These are phyloP conservation scores for Musa balbisiana DNA, from an alignment of 202 grass and related monocot species.

Conservation along the genomic window DNA sequence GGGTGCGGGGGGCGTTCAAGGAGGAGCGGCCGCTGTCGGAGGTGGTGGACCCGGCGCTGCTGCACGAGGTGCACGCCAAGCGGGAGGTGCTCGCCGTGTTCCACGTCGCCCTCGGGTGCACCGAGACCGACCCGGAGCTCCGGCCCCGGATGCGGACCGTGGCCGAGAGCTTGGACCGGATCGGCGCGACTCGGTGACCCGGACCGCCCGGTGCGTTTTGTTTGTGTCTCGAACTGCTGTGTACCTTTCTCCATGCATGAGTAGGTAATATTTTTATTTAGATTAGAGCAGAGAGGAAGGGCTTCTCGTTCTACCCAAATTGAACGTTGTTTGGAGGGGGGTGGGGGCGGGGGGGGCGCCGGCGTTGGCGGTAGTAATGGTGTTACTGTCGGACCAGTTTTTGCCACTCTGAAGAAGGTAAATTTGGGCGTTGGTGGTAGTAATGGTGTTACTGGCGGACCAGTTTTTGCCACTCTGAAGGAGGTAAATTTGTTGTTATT, in stretches of 20 bases:
- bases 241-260: not conserved
- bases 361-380: too few species aligned
- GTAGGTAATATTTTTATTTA: not conserved
- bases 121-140: conserved; percentile 70
- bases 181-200: conserved; percentile 4
- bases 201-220: not conserved
- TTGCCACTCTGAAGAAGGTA: too few species aligned
- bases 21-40: conserved; percentile 93
- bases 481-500: too few species aligned
- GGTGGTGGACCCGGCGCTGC: conserved; percentile 84
- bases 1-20: conserved; percentile 82
- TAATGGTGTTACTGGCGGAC: too few species aligned
- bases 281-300: too few species aligned
- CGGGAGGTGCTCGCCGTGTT: conserved; percentile 90
- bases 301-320: too few species aligned
- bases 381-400: too few species aligned
- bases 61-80: conserved; percentile 94
- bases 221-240: not conserved
- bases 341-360: too few species aligned
- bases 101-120: conserved; percentile 91
- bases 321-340: too few species aligned
- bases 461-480: too few species aligned
- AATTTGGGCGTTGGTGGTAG: too few species aligned
- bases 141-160: conserved; percentile 75
- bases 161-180: conserved; percentile 74